Percentiles rank a stretch among this genome's conserved stretches.
Conservation (phyloP, 2,329 filamentous ascomycete genomes). For the Microthyrium microscopicum region DNA sequence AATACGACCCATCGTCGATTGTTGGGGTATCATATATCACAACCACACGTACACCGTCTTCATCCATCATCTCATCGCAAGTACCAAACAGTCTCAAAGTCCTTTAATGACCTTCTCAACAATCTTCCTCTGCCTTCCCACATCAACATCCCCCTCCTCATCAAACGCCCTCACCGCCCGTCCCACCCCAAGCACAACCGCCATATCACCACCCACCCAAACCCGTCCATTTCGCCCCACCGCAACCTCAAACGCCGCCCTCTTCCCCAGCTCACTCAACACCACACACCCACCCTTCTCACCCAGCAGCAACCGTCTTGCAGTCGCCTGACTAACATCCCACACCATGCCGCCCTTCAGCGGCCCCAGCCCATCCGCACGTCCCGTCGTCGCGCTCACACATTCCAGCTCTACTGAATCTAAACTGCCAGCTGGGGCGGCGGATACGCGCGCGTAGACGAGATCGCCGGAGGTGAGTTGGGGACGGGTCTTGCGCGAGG, state of each 20-base stretch:
- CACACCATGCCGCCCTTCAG: conserved; percentile 78
- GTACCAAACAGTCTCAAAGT: conserved; percentile 19
- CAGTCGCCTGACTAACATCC: conserved; percentile 60
- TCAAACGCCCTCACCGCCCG: conserved; percentile 66
- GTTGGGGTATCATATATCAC: too few species aligned
- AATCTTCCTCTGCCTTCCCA: conserved; percentile 53
- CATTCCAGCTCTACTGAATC: conserved; percentile 87
- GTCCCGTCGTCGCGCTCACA: conserved; percentile 64
- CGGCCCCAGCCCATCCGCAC: conserved; percentile 73
- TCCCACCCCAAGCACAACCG: conserved; percentile 61
- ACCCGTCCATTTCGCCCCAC: conserved; percentile 84
- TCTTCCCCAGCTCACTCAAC: conserved; percentile 66
- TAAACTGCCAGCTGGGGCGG: conserved; percentile 65
- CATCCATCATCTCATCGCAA: too few species aligned
- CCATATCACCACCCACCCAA: conserved; percentile 61
- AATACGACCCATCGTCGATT: too few species aligned
- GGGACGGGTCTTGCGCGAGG: conserved; percentile 81
- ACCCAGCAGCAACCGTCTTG: conserved; percentile 52
- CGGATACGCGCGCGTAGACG: conserved; percentile 73
- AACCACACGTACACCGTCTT: too few species aligned
- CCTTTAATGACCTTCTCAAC: conserved; percentile 50
- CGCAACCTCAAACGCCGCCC: conserved; percentile 80
- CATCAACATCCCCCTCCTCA: conserved; percentile 37
- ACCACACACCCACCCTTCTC: conserved; percentile 48
- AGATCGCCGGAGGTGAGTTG: conserved; percentile 57